These are phyloP conservation scores for Amorphotheca resinae DNA, from an alignment of 495 filamentous ascomycete species.

Conservation along the genomic window DNA sequence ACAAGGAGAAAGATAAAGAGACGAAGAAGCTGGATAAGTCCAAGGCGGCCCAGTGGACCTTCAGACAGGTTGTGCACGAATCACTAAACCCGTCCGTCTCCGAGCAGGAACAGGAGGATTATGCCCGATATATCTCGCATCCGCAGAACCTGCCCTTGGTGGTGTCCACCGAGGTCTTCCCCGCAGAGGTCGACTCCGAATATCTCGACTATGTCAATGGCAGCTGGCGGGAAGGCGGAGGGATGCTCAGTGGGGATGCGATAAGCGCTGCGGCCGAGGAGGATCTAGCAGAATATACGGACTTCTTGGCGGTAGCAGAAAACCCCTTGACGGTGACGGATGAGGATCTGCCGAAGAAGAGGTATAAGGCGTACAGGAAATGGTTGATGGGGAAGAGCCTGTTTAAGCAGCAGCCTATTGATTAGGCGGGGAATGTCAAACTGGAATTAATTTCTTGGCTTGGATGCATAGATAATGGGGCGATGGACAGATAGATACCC, in stretches of 20 bases:
- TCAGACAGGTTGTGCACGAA: constrained; percentile 69
- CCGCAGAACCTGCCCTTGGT: constrained; percentile 84
- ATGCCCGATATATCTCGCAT: constrained; percentile 81
- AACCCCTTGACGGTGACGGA: constrained; percentile 79
- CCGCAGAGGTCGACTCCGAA: constrained; percentile 44
- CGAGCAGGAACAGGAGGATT: constrained; percentile 65
- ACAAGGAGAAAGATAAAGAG: constrained; percentile 20
- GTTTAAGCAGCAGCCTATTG: constrained; percentile 78
- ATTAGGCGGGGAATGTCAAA: constrained; percentile 29
- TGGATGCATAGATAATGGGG: too few species aligned
- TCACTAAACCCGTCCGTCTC: constrained; percentile 71
- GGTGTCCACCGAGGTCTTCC: constrained; percentile 49
- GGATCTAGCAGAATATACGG: constrained; percentile 59
- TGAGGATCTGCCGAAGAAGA: constrained; percentile 75
- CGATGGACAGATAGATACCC: constrained; percentile 1
- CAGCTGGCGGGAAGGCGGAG: constrained; percentile 28
- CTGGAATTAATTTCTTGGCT: background rate
- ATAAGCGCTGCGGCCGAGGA: constrained; percentile 26
- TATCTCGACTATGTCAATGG: constrained; percentile 63
- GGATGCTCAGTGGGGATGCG: constrained; percentile 25
- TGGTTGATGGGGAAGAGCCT: constrained; percentile 88
- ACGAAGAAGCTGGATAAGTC: constrained; percentile 46
- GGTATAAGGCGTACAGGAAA: constrained; percentile 90
- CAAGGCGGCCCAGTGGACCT: constrained; percentile 68
- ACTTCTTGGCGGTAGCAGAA: constrained; percentile 62